Conservation (phyloP, 371 early-diverging fungal genomes). For the Rhizopus delemar region DNA sequence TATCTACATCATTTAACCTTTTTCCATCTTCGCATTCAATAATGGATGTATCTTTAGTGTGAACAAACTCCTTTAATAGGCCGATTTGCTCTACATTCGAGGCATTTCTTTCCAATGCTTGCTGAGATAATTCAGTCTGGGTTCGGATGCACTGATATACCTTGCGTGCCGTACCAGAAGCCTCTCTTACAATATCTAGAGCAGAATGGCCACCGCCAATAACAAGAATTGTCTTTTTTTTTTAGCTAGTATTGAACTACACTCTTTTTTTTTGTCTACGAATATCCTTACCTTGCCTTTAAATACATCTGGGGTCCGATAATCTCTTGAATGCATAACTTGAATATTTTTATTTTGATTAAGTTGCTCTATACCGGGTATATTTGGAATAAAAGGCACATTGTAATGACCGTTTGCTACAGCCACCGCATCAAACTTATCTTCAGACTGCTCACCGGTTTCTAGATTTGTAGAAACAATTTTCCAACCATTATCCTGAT, state of each 20-base stretch:
- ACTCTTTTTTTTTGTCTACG: not conserved
- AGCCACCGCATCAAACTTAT: slow-evolving; percentile 57
- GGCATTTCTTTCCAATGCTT: slow-evolving; percentile 13
- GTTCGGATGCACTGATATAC: slow-evolving; percentile 51
- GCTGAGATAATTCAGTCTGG: slow-evolving; percentile 27
- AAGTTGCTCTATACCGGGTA: slow-evolving; percentile 39
- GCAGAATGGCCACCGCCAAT: slow-evolving; percentile 56
- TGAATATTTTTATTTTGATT: slow-evolving; percentile 12
- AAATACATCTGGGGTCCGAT: slow-evolving; percentile 46
- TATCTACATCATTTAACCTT: slow-evolving; percentile 36
- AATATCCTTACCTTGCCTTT: slow-evolving; percentile 38
- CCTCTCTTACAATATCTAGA: slow-evolving; percentile 56
- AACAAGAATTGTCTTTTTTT: slow-evolving; percentile 41
- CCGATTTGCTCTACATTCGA: slow-evolving; percentile 20
- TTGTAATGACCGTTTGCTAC: slow-evolving; percentile 64
- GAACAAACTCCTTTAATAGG: slow-evolving; percentile 10
- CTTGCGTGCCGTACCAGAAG: slow-evolving; percentile 30
- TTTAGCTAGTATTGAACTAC: not conserved
- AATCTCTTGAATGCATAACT: slow-evolving; percentile 59
- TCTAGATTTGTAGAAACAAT: slow-evolving; percentile 13
- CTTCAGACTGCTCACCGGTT: slow-evolving; percentile 1
- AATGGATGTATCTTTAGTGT: not conserved
- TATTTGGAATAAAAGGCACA: slow-evolving; percentile 57
- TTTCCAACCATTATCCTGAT: slow-evolving; percentile 25
- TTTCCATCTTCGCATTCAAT: slow-evolving; percentile 45